Evolutionary conservation across 169 alveolate species (phyloP), one percentile per base, ranked within the genome.

Genomic region (Cryptosporidium andersoni): DNA sequence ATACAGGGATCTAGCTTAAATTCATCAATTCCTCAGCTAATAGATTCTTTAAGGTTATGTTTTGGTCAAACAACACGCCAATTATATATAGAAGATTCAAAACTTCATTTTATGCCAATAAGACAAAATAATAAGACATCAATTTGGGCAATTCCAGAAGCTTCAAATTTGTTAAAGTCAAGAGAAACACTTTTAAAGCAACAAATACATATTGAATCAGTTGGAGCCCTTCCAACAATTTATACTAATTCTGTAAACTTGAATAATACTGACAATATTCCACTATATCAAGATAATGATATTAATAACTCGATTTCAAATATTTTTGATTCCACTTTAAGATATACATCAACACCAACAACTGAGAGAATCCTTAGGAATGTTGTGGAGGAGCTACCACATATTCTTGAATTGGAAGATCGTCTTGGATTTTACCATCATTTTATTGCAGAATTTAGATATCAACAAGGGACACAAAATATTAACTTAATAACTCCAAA

Each of bases 351-450:
- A 14, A 74, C 55, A 39, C 39, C 42, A 12, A 58, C 85, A 48
- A 74, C 55, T 58, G 55, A 45, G 25, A 60, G 42, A 14, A 14
- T 74, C 16, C 62, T 74, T 43, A 82, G 80, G 14, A 80, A 82
- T 52, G 48, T 89, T 16, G 51, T 89, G 43, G 49, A 81, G 39
- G 80, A 80, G 58, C 56, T 80, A 5, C 90, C 92, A 6, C 67
- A 81, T 80, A 64, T 88, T 12, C 52, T 89, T 42, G 82, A 88
- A 1, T 89, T 89, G 80, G 88, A 82, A n/a, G 92, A 89, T 42
- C 36, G 92, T 4, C 80, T 89, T 64, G 64, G 80, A 25, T 68
- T 89, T 43, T 89, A 88, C 43, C 80, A 89, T 55, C 82, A 82
- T 36, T 80, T 67, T 25, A 64, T 88, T 36, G 85, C 88, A 39